phyloP scores from a whole-genome alignment of 2,329 filamentous ascomycete genomes.

The Aspergillus sojae region DNA sequence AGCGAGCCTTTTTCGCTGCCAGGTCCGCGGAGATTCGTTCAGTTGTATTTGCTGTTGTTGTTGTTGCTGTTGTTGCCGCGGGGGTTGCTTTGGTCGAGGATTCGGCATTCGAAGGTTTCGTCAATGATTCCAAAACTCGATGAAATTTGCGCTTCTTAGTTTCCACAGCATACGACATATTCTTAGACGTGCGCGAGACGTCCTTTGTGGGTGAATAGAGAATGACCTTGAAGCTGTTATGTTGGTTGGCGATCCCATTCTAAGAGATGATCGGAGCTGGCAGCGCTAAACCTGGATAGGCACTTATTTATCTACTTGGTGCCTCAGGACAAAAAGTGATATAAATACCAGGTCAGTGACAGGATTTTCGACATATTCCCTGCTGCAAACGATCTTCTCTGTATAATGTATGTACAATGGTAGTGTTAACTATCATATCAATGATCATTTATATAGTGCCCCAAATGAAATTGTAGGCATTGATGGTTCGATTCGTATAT shows the following conservation, averaged over 20 bases:
- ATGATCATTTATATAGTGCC: neutral
- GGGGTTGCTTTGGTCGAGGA: constrained; percentile 22
- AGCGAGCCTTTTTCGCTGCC: constrained; percentile 40
- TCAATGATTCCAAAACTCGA: constrained; percentile 49
- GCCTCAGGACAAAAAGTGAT: constrained; percentile 1
- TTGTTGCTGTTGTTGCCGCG: constrained; percentile 12
- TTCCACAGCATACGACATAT: constrained; percentile 49
- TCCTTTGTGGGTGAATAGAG: neutral
- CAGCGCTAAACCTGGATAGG: constrained; percentile 12
- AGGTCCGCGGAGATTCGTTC: constrained; percentile 29
- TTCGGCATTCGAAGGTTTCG: constrained; percentile 33
- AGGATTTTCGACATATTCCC: neutral
- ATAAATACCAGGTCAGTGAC: neutral
- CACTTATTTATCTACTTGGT: neutral
- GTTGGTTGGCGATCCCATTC: neutral
- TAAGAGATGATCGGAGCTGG: constrained; percentile 16
- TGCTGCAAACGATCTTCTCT: neutral
- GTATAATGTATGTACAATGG: neutral
- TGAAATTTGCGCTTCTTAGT: constrained; percentile 53
- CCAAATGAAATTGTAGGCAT: neutral
- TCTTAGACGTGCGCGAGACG: constrained; percentile 5
- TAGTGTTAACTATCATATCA: neutral
- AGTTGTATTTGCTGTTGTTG: constrained; percentile 8
- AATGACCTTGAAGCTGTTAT: neutral
- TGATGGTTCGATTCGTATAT: neutral